Conservation (phyloP, 495 filamentous ascomycete species). For the Aspergillus bridgeri region DNA sequence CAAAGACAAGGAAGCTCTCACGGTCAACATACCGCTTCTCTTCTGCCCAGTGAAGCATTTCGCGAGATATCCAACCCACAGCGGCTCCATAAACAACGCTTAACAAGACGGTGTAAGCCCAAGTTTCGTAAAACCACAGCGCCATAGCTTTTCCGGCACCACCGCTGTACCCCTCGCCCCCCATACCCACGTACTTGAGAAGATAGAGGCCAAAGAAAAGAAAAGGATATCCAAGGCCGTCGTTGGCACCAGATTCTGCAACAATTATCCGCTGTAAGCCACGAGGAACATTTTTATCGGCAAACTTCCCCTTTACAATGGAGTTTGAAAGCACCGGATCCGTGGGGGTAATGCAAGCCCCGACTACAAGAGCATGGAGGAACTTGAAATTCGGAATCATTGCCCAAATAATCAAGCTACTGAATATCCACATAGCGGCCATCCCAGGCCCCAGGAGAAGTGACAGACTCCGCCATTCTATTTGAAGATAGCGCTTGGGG, state of each 20-base stretch:
- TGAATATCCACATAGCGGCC: conserved; percentile 84
- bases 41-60: conserved; percentile 80
- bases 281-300: conserved; percentile 82
- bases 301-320: conserved; percentile 92
- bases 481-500: conserved; percentile 77
- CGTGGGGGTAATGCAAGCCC: conserved; percentile 84
- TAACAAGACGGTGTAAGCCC: conserved; percentile 77
- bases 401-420: conserved; percentile 73
- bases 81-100: conserved; percentile 72
- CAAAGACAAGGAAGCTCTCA: conserved; percentile 88
- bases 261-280: conserved; percentile 81
- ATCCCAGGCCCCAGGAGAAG: conserved; percentile 83
- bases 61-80: conserved; percentile 78
- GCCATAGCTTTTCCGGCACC: conserved; percentile 65
- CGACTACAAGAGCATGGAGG: conserved; percentile 74
- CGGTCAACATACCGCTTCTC: conserved; percentile 79
- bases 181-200: conserved; percentile 66
- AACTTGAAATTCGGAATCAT: conserved; percentile 71
- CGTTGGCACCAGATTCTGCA: conserved; percentile 88
- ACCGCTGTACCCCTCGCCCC: conserved; percentile 54
- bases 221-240: conserved; percentile 92
- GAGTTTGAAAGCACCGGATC: conserved; percentile 87
- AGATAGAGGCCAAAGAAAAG: conserved; percentile 82
- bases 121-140: conserved; percentile 84
- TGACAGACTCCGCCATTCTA: conserved; percentile 75